These are phyloP conservation scores for Stramenopiles sp. DNA, from an alignment of 352 stramenopile genomes.

Conservation along the genomic window DNA sequence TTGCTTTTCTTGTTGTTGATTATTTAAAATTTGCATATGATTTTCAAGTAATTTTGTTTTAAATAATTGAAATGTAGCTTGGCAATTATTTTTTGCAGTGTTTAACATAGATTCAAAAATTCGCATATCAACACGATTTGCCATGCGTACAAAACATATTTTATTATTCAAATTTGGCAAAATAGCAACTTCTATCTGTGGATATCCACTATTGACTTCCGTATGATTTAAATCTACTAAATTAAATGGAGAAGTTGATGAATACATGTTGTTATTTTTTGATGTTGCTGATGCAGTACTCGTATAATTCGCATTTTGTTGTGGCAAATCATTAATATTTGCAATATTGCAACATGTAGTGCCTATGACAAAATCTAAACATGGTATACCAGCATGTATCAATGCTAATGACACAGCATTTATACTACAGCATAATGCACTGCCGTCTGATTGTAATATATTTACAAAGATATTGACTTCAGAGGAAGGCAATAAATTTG, in stretches of 20 bases:
- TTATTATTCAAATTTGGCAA: not conserved
- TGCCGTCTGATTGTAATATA: not conserved
- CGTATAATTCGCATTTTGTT: too few relatives aligned
- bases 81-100: not conserved
- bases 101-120: not conserved
- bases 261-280: too few relatives aligned
- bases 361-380: not conserved
- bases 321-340: not conserved
- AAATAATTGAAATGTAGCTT: too few relatives aligned
- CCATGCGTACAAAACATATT: not conserved
- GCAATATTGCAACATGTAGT: not conserved
- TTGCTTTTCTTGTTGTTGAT: too few relatives aligned
- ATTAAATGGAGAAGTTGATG: too few relatives aligned
- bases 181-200: not conserved
- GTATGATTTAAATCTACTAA: not conserved
- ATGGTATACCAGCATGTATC: not conserved
- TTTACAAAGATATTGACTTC: conserved; percentile 1
- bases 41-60: too few relatives aligned
- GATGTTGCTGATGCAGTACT: too few relatives aligned
- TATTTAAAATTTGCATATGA: too few relatives aligned
- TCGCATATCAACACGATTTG: not conserved
- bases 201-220: not conserved
- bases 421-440: not conserved
- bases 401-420: not conserved
- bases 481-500: not conserved